Percentiles rank a stretch among this genome's conserved stretches.
Conservation (phyloP, 352 stramenopile species). For the Halophytophthora polymorphica region DNA sequence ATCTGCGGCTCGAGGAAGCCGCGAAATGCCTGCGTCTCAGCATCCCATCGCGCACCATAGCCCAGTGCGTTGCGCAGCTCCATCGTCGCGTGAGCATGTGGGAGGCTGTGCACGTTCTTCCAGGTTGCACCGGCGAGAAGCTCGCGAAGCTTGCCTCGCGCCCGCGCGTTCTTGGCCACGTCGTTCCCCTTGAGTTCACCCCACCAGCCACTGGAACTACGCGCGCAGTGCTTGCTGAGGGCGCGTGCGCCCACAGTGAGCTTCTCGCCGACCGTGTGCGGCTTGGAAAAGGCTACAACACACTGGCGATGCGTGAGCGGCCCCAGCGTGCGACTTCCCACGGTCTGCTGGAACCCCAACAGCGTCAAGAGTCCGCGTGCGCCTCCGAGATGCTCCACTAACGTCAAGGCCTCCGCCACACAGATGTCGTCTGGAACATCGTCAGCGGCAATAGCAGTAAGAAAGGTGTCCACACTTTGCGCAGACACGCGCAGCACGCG, state of each 20-base stretch:
- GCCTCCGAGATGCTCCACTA: conserved; percentile 44
- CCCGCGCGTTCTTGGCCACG: conserved; percentile 56
- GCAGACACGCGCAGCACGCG: conserved; percentile 26
- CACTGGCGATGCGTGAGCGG: conserved; percentile 61
- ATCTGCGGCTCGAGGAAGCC: conserved; percentile 86
- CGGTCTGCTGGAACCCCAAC: conserved; percentile 61
- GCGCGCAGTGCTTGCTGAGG: conserved; percentile 79
- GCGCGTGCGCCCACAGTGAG: conserved; percentile 75
- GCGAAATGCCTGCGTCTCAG: conserved; percentile 45
- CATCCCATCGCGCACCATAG: conserved; percentile 76
- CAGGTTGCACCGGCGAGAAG: conserved; percentile 59
- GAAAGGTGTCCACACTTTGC: conserved; percentile 17
- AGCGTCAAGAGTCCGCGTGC: conserved; percentile 62
- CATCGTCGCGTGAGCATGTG: conserved; percentile 61
- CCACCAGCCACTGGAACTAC: conserved; percentile 66
- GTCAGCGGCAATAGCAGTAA: conserved; percentile 1
- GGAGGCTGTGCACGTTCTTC: conserved; percentile 83
- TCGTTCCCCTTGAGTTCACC: conserved; percentile 63
- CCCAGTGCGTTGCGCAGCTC: conserved; percentile 67
- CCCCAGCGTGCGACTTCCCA: conserved; percentile 41
- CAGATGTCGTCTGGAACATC: neutral
- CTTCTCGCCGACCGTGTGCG: conserved; percentile 29
- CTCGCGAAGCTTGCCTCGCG: conserved; percentile 40
- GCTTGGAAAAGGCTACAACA: conserved; percentile 43
- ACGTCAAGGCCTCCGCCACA: conserved; percentile 8